Evolutionary conservation across 2,329 filamentous ascomycete species (phyloP).

Genomic region (Fusarium miscanthi): DNA sequence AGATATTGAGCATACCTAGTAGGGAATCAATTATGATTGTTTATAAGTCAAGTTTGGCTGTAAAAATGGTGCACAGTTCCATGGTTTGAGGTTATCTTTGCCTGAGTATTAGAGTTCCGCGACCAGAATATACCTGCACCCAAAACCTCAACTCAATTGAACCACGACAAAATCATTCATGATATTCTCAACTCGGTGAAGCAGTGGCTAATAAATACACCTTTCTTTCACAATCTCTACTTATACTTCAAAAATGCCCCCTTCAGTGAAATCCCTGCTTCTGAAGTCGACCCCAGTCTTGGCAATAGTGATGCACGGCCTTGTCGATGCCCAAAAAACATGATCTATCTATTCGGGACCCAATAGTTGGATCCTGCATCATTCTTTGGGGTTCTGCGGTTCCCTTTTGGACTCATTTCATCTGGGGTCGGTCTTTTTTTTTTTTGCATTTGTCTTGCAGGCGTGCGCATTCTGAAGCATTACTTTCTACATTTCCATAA

Average conservation of each 20-base stretch:
- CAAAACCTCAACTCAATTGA: background rate
- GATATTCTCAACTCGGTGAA: background rate
- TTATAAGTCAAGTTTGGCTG: background rate
- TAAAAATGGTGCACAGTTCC: background rate
- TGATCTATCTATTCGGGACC: background rate
- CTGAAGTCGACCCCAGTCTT: background rate
- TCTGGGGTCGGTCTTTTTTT: background rate
- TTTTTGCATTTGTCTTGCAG: background rate
- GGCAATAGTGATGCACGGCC: conserved; percentile 29
- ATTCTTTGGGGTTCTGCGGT: background rate
- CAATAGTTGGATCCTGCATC: conserved; percentile 11
- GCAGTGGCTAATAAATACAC: background rate
- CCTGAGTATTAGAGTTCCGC: background rate
- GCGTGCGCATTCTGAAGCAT: background rate
- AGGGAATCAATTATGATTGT: background rate
- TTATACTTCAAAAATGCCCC: background rate
- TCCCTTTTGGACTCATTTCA: background rate
- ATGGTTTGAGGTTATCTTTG: background rate
- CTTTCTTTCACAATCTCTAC: background rate
- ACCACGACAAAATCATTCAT: background rate
- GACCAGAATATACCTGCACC: too few species aligned
- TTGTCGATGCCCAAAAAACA: conserved; percentile 21
- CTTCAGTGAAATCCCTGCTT: background rate
- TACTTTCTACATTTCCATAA: background rate
- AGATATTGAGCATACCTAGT: background rate